phyloP scores from a whole-genome alignment of 2,329 filamentous ascomycete species.

The Epichloe sp. region DNA sequence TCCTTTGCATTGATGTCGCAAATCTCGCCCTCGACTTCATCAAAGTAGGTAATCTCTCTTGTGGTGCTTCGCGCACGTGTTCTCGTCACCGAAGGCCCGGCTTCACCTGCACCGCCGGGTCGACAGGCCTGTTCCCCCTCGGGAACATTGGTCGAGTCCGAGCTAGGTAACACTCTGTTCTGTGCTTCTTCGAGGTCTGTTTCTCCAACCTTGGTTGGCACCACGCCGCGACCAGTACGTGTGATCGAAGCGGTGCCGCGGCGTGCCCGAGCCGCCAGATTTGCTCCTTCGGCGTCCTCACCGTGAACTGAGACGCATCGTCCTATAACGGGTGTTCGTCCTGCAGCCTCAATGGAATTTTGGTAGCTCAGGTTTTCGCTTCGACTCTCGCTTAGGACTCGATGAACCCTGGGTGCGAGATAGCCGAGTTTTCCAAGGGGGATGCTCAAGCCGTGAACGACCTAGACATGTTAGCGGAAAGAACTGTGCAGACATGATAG shows the following conservation, averaged over 20 bases:
- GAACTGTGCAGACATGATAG: constrained; percentile 13
- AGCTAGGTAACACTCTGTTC: neutral
- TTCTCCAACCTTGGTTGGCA: constrained; percentile 2
- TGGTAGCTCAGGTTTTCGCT: constrained; percentile 1
- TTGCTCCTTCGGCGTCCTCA: constrained; percentile 1
- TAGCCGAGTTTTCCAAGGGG: constrained; percentile 57
- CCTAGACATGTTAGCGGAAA: constrained; percentile 11
- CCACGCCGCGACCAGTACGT: neutral
- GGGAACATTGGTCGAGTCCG: neutral
- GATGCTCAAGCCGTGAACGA: constrained; percentile 73
- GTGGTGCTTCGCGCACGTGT: constrained; percentile 1
- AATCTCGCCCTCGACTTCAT: neutral
- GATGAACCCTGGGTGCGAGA: constrained; percentile 48
- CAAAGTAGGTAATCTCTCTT: constrained; percentile 5
- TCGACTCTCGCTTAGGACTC: constrained; percentile 14
- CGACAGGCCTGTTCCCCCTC: neutral
- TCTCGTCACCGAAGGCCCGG: neutral
- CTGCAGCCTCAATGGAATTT: neutral
- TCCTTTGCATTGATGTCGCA: neutral
- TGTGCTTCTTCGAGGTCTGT: neutral
- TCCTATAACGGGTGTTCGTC: neutral
- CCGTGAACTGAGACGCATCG: neutral
- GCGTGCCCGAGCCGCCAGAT: constrained; percentile 2
- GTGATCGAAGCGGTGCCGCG: constrained; percentile 1
- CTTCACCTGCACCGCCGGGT: neutral